phyloP scores from a whole-genome alignment of 345 rosid genomes.

The Salix koriyanagi region DNA sequence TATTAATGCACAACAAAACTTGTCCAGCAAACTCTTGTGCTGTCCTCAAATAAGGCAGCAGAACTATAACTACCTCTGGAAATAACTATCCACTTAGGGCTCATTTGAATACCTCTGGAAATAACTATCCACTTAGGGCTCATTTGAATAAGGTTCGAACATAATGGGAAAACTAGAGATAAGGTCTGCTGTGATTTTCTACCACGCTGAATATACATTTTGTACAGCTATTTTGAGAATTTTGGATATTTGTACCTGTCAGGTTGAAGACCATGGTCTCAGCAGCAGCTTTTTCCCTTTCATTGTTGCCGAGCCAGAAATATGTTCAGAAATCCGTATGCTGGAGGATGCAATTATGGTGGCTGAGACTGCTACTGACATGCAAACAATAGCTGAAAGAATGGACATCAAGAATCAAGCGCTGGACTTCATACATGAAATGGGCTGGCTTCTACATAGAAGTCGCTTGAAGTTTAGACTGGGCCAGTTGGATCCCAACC shows the following conservation, averaged over 20 bases:
- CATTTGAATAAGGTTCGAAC: not conserved
- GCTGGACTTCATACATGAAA: constrained; percentile 84
- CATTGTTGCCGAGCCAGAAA: constrained; percentile 75
- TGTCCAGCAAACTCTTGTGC: not conserved
- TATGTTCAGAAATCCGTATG: constrained; percentile 75
- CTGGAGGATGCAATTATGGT: constrained; percentile 67
- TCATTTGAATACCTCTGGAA: not conserved
- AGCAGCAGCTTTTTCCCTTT: constrained; percentile 91
- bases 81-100: not conserved
- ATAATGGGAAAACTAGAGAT: not conserved
- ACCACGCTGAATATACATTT: not conserved
- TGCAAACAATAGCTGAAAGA: constrained; percentile 10
- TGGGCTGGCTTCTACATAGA: constrained; percentile 97
- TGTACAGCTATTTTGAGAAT: constrained; percentile 1
- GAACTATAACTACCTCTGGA: not conserved
- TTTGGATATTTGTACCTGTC: constrained; percentile 19
- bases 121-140: not conserved
- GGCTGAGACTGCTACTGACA: constrained; percentile 36
- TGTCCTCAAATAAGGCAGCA: not conserved
- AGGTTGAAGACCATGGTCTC: constrained; percentile 85
- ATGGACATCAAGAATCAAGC: constrained; percentile 56
- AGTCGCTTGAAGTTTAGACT: constrained; percentile 50
- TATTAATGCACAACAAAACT: not conserved
- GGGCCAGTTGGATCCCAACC: constrained; percentile 54
- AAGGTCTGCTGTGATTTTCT: not conserved